These are phyloP conservation scores for Eutypella sp. DNA, from an alignment of 2,329 filamentous ascomycete genomes.

Conservation along the genomic window DNA sequence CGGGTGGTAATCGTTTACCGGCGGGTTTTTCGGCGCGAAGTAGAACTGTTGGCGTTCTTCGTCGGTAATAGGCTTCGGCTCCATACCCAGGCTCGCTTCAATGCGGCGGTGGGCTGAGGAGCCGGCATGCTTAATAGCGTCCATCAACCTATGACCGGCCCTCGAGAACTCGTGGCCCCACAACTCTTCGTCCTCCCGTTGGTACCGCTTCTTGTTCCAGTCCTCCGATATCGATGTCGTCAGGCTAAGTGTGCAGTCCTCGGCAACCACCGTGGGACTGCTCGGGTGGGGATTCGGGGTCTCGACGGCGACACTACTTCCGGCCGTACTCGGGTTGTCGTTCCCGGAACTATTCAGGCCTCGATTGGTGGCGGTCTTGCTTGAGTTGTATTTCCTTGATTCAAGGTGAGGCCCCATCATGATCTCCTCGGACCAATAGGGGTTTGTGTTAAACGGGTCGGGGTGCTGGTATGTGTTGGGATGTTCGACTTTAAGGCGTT, in stretches of 20 bases:
- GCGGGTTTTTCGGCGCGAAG: conserved; percentile 57
- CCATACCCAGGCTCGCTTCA: conserved; percentile 46
- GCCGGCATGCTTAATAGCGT: conserved; percentile 54
- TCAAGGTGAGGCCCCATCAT: conserved; percentile 59
- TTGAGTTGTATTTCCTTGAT: conserved; percentile 55
- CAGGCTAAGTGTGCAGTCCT: conserved; percentile 36
- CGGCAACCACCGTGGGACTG: conserved; percentile 41
- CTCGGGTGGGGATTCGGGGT: conserved; percentile 32
- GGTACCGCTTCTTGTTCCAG: conserved; percentile 76
- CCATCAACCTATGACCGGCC: conserved; percentile 52
- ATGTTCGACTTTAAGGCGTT: conserved; percentile 61
- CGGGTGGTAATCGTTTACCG: conserved; percentile 81
- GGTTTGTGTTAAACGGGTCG: conserved; percentile 78
- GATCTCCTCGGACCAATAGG: conserved; percentile 86
- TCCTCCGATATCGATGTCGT: conserved; percentile 44
- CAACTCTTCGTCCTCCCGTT: conserved; percentile 81
- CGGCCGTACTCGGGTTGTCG: conserved; percentile 40
- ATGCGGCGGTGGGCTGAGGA: conserved; percentile 50
- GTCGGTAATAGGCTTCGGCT: conserved; percentile 48
- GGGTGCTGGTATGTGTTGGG: conserved; percentile 74
- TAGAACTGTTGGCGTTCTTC: conserved; percentile 55
- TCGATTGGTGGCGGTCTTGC: conserved; percentile 52
- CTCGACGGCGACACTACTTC: conserved; percentile 29
- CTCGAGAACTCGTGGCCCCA: conserved; percentile 63
- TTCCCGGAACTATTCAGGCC: conserved; percentile 54